phyloP scores from a whole-genome alignment of 2,329 filamentous ascomycete species.

The Fusarium coicis region DNA sequence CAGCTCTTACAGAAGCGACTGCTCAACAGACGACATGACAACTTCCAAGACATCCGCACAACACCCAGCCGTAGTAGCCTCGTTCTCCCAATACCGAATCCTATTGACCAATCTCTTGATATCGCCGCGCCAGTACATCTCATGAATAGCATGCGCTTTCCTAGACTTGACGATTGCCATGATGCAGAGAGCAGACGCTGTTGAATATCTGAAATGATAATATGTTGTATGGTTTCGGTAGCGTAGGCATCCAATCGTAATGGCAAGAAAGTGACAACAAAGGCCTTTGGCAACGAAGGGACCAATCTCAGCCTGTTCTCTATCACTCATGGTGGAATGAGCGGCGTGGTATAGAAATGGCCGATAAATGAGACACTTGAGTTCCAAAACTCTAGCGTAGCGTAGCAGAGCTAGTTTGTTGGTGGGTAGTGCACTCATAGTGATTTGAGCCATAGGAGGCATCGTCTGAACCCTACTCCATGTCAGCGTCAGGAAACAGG shows the following conservation, averaged over 20 bases:
- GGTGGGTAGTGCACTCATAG: background rate
- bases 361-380: background rate
- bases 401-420: background rate
- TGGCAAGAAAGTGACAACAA: background rate
- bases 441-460: background rate
- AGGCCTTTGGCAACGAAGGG: background rate
- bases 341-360: background rate
- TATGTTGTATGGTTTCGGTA: background rate
- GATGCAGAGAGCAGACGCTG: background rate
- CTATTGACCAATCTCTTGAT: background rate
- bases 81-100: background rate
- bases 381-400: background rate
- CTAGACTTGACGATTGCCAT: background rate
- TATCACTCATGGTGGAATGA: background rate
- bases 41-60: background rate
- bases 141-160: background rate
- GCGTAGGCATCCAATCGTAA: background rate
- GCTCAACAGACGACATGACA: background rate
- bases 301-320: background rate
- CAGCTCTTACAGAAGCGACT: background rate
- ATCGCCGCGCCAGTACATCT: background rate
- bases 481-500: fast-evolving
- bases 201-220: background rate
- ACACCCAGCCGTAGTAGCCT: background rate
- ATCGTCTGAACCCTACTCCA: background rate